phyloP scores from a whole-genome alignment of 768 basidiomycete species.

The Calocybe gangraenosa region DNA sequence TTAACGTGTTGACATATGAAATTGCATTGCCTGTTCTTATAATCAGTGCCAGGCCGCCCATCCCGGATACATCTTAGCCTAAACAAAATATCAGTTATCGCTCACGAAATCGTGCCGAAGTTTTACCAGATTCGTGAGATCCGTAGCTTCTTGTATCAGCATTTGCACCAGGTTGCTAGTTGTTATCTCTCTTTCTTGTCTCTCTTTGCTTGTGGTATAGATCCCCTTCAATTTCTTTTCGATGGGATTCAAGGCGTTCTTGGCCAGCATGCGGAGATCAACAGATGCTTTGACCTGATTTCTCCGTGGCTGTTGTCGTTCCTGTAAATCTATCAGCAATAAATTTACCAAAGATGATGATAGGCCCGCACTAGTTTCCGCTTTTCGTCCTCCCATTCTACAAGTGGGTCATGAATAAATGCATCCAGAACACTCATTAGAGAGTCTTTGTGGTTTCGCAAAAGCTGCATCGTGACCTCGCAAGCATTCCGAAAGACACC shows the following conservation, averaged over 20 bases:
- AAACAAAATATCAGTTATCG: slow-evolving; percentile 14
- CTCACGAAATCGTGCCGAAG: not conserved
- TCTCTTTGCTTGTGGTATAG: slow-evolving; percentile 50
- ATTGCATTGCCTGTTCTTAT: no score
- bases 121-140: slow-evolving; percentile 58
- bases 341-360: no score
- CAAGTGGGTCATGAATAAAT: slow-evolving; percentile 94
- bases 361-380: slow-evolving; percentile 49
- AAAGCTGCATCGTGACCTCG: slow-evolving; percentile 83
- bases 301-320: slow-evolving; percentile 36
- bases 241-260: slow-evolving; percentile 75
- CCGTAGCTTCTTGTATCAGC: slow-evolving; percentile 86
- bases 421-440: slow-evolving; percentile 95
- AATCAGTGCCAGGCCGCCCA: slow-evolving; percentile 79
- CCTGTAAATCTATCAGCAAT: slow-evolving; percentile 24
- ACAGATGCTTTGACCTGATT: slow-evolving; percentile 45
- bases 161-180: slow-evolving; percentile 88
- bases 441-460: slow-evolving; percentile 88
- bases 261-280: slow-evolving; percentile 65
- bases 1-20: no score
- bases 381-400: slow-evolving; percentile 90
- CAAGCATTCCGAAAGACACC: slow-evolving; percentile 89
- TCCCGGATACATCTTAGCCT: slow-evolving; percentile 90
- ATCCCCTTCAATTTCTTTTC: slow-evolving; percentile 78
- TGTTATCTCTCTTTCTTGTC: slow-evolving; percentile 55